Evolutionary conservation across 2,329 filamentous ascomycete genomes (phyloP).

Genomic region (Aspergillus sp.): DNA sequence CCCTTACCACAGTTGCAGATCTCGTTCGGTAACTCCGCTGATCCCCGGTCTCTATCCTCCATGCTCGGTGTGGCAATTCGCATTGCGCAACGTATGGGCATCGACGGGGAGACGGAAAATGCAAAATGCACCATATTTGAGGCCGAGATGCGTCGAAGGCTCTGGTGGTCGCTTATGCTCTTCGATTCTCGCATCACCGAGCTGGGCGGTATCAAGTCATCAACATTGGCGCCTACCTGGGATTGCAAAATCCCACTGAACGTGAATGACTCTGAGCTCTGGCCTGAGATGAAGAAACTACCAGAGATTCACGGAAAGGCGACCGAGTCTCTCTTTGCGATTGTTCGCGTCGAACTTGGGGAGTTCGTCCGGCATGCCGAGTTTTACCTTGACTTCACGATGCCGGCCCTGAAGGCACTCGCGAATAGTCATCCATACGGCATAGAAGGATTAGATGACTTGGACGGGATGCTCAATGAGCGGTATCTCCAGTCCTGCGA

Average conservation of each 20-base stretch:
- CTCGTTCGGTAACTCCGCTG: slow-evolving; percentile 57
- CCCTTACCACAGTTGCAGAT: slow-evolving; percentile 44
- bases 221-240: slow-evolving; percentile 43
- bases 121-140: slow-evolving; percentile 52
- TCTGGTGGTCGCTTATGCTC: slow-evolving; percentile 71
- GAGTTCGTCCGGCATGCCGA: slow-evolving; percentile 39
- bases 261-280: slow-evolving; percentile 43
- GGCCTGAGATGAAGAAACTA: slow-evolving; percentile 35
- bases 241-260: slow-evolving; percentile 44
- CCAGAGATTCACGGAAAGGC: slow-evolving; percentile 30
- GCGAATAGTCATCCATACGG: neutral
- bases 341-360: slow-evolving; percentile 43
- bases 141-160: slow-evolving; percentile 66
- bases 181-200: slow-evolving; percentile 70
- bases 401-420: slow-evolving; percentile 38
- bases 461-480: slow-evolving; percentile 47
- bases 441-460: slow-evolving; percentile 26
- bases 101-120: slow-evolving; percentile 63
- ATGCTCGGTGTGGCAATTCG: slow-evolving; percentile 66
- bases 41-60: slow-evolving; percentile 59
- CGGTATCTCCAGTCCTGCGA: slow-evolving; percentile 47
- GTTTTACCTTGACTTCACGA: slow-evolving; percentile 49
- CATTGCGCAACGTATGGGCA: slow-evolving; percentile 65
- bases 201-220: slow-evolving; percentile 53
- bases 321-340: slow-evolving; percentile 45